Evolutionary conservation across 2,329 filamentous ascomycete species (phyloP), one percentile per base, ranked within the genome.

Genomic region (Xylaria sp.): DNA sequence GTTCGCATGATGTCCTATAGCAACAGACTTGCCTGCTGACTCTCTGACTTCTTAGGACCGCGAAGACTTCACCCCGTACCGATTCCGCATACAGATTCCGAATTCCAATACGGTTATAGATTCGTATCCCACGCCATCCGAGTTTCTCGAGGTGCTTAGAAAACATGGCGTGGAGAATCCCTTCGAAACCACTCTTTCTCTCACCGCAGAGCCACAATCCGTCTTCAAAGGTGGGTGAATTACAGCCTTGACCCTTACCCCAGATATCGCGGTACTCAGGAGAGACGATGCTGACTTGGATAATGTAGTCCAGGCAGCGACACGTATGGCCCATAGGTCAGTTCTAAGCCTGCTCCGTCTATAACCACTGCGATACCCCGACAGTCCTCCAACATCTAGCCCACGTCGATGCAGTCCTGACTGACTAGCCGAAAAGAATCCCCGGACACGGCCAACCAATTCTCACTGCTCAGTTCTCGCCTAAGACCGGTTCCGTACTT

Each of bases 391-490:
- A 36, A 55, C 15, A 46, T 50, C 25, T 32, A 41, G 20, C 53
- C 10, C 8, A n/a, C 25, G 3, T n/a, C 18, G 48, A 52, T 56
- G 5, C 1, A 28, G 9, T 20, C 25, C 28, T 39, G 28, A 23
- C 60, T 71, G 46, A 71, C 65, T 39, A 6, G 46, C 5, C n/a
- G 8, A 34, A 18, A 50, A 71, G 70, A 53, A 97, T 98, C 72
- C 90, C 91, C 3, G 96, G 96, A 13, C 96, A 99, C 80, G 94
- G 94, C 45, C 92, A 97, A 79, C 90, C 94, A 3, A 98, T 98
- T 73, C 67, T 71, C 30, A 68, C 67, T 39, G 67, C 65, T 32
- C 70, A 71, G 39, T 71, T 71, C 53, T 71, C 70, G 2, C 70
- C 70, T 4, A 70, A 65, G 30, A 64, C 62, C n/a, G 70, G 68